Percentiles rank a stretch among this genome's conserved stretches.
Conservation (phyloP, 768 basidiomycete species). For the Pulveroboletus sp. region DNA sequence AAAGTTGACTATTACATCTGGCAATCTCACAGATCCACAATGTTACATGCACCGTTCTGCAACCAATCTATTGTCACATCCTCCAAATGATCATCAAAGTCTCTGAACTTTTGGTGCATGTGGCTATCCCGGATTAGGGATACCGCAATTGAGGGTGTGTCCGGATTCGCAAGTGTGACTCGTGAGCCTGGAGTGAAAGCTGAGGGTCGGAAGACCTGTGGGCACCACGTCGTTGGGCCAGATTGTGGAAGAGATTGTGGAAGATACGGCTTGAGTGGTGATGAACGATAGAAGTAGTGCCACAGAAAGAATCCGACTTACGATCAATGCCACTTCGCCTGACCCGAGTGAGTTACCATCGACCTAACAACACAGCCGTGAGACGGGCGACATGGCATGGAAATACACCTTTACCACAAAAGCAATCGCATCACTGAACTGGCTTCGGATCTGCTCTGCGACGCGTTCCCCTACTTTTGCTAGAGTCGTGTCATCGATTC, state of each 20-base stretch:
- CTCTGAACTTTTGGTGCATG: slow-evolving; percentile 59
- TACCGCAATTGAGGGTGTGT: slow-evolving; percentile 45
- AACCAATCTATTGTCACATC: slow-evolving; percentile 56
- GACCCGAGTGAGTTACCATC: slow-evolving; percentile 57
- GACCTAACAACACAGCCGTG: slow-evolving; percentile 36
- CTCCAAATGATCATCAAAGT: slow-evolving; percentile 82
- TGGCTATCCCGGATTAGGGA: slow-evolving; percentile 45
- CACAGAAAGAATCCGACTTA: slow-evolving; percentile 32
- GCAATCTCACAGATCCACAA: slow-evolving; percentile 14
- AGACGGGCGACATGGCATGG: slow-evolving; percentile 3
- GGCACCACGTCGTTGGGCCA: slow-evolving; percentile 44
- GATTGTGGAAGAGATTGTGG: slow-evolving; percentile 36
- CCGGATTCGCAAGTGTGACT: slow-evolving; percentile 44
- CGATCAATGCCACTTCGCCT: slow-evolving; percentile 51
- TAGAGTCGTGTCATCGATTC: slow-evolving; percentile 54
- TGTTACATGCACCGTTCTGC: slow-evolving; percentile 34
- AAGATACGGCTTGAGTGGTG: slow-evolving; percentile 45
- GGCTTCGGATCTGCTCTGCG: slow-evolving; percentile 47
- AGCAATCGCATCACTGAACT: slow-evolving; percentile 58
- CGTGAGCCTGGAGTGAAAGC: slow-evolving; percentile 44
- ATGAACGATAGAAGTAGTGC: not conserved
- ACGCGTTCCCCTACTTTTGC: slow-evolving; percentile 65
- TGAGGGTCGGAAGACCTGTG: slow-evolving; percentile 31
- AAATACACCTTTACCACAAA: slow-evolving; percentile 51
- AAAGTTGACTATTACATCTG: not conserved